Base-by-base conservation (phyloP, 371 early-diverging fungal genomes). In the Mortierella sp. region DNA sequence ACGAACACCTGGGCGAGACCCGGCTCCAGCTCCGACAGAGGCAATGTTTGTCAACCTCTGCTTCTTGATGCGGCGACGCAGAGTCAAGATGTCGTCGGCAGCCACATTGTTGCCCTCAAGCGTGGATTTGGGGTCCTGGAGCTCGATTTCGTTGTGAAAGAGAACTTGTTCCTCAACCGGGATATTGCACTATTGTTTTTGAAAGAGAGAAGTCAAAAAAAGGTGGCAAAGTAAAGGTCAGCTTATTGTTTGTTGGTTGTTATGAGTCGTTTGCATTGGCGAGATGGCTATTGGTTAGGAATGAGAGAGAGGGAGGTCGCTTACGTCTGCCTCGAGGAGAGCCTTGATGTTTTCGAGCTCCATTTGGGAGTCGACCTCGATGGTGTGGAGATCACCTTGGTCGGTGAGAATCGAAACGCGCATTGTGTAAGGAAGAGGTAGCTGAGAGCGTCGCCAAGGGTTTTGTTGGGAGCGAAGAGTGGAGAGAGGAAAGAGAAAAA, bases 261-360 rank as follows among this genome's bases (percentile, higher is more conserved):
- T 71, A 37, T 29, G 63, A 39, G 8, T 11, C 22, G 26, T 29
- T 8, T 19, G 29, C 19, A 44, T 40, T 9, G 10, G 53, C 13
- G 53, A 31, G 44, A 31, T 19, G 34, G 16, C 19, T 5, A 29
- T 19, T 11, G 37, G 24, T 2, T 6, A 9, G 52, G 26, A 31
- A 8, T 10, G 44, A 68, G 31, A 41, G 22, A 29, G 14, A 26
- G 4, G 24, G 24, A 8, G 19, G 45, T 48, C 37, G 29, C 80
- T 66, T 90, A 95, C 92, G 87, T 96, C 96, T 24, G 89, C 93
- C 82, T 97, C 97, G 31, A 95, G 88, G 19, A 97, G 88, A 14
- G 96, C 96, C 75, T 92, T 90, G 53, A 97, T 86, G 85, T 95
- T 95, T 77, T 93, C 95, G 65, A 96, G 87, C 77, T 93, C 93